Conservation (phyloP, 2,329 filamentous ascomycete species). For the Hypoxylon sp. region DNA sequence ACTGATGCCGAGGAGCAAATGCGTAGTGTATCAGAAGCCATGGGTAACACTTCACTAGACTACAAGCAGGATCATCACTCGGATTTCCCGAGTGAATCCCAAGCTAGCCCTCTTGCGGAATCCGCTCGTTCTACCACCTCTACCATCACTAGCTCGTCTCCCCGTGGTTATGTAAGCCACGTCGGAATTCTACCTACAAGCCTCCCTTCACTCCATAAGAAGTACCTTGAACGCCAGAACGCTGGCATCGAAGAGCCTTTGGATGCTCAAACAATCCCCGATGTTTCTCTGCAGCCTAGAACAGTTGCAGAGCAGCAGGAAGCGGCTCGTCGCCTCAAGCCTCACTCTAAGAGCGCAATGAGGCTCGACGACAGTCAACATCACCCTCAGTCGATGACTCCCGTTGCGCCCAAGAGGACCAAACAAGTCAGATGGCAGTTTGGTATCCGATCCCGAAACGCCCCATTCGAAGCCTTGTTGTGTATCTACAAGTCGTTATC, state of each 20-base stretch:
- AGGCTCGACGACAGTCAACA: constrained; percentile 74
- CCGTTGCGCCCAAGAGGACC: constrained; percentile 75
- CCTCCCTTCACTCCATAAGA: constrained; percentile 88
- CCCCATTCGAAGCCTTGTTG: constrained; percentile 91
- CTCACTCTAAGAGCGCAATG: constrained; percentile 79
- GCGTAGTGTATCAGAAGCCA: constrained; percentile 67
- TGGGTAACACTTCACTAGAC: constrained; percentile 53
- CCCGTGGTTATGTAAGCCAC: constrained; percentile 78
- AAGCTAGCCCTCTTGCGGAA: constrained; percentile 65
- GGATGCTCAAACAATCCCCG: constrained; percentile 60
- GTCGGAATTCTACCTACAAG: constrained; percentile 93
- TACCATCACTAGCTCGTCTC: constrained; percentile 60
- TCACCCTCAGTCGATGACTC: constrained; percentile 72
- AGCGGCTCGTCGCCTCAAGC: constrained; percentile 83
- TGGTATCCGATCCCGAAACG: constrained; percentile 93
- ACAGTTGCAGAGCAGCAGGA: constrained; percentile 84
- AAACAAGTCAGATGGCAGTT: constrained; percentile 97
- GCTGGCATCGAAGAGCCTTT: constrained; percentile 63
- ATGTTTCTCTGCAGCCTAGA: constrained; percentile 64
- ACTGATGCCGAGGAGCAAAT: constrained; percentile 63
- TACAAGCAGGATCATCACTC: constrained; percentile 27
- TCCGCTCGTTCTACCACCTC: constrained; percentile 67
- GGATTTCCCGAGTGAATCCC: constrained; percentile 50
- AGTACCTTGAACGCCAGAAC: constrained; percentile 83
- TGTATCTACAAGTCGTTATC: constrained; percentile 94